A percentile compares a stretch with the other conserved stretches of the same genome.
phyloP scores from a whole-genome alignment of 305 asterid species.

The Fraxinus floribunda region DNA sequence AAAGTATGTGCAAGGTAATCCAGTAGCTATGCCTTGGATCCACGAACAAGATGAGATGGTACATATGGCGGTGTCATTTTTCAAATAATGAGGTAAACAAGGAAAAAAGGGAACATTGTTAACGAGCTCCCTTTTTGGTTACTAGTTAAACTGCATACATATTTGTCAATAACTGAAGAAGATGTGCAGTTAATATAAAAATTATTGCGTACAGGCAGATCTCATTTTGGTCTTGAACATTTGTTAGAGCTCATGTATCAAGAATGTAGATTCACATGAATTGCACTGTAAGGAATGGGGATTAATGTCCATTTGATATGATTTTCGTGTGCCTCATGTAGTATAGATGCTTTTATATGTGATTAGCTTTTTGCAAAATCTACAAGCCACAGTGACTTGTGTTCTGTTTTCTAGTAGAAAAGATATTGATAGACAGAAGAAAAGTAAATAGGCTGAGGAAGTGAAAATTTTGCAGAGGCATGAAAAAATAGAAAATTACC shows the following conservation, averaged over 20 bases:
- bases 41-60: neutral
- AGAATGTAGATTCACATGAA: neutral
- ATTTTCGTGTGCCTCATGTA: neutral
- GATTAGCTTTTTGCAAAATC: neutral
- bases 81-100: neutral
- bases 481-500: conserved; percentile 4
- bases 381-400: neutral
- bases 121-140: neutral
- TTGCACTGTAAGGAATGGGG: neutral
- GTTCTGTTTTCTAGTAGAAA: conserved; percentile 2
- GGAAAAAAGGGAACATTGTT: neutral
- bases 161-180: neutral
- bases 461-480: neutral
- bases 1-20: neutral
- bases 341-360: neutral
- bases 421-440: neutral
- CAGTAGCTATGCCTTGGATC: neutral
- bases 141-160: neutral
- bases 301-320: neutral
- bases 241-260: neutral
- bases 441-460: neutral
- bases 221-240: neutral
- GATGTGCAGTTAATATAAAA: neutral
- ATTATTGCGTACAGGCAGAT: neutral
- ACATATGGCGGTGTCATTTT: neutral